These are phyloP conservation scores for Aspergillus fructus DNA, from an alignment of 2,329 filamentous ascomycete species.

Conservation along the genomic window DNA sequence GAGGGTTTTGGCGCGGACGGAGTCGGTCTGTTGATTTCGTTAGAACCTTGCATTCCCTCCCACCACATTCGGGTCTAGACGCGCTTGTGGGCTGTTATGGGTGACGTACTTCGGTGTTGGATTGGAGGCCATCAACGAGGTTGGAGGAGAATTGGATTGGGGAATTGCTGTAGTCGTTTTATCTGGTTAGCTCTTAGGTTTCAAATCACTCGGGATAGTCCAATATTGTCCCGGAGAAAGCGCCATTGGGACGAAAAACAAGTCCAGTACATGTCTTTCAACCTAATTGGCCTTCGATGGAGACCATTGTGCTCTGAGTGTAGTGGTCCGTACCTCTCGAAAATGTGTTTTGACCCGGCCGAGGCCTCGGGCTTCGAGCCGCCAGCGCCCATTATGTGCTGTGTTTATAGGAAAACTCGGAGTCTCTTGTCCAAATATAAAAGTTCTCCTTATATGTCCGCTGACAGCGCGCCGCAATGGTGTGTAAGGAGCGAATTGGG, in stretches of 20 bases:
- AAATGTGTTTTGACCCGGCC: constrained; percentile 57
- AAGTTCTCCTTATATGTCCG: background rate
- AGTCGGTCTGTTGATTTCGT: constrained; percentile 67
- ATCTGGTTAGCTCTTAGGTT: constrained; percentile 15
- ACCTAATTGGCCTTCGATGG: background rate
- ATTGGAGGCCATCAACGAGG: constrained; percentile 78
- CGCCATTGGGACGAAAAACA: background rate
- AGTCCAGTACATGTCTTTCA: background rate
- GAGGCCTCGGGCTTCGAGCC: constrained; percentile 60
- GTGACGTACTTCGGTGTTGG: constrained; percentile 73
- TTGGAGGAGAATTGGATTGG: constrained; percentile 75
- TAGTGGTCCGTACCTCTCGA: constrained; percentile 51
- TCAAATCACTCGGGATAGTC: background rate
- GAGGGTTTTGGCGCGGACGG: constrained; percentile 75
- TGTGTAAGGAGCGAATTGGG: background rate
- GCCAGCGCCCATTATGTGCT: constrained; percentile 58
- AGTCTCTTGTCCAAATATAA: background rate
- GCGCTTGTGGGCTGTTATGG: background rate
- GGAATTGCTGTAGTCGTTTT: constrained; percentile 36
- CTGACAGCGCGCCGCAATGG: constrained; percentile 2
- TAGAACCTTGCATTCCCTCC: constrained; percentile 1
- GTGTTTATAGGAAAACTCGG: background rate
- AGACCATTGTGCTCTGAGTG: background rate
- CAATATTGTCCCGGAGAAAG: background rate
- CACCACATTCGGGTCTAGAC: background rate